Conservation (phyloP, 1,284 basidiomycete species). For the Ceratobasidium sp. region DNA sequence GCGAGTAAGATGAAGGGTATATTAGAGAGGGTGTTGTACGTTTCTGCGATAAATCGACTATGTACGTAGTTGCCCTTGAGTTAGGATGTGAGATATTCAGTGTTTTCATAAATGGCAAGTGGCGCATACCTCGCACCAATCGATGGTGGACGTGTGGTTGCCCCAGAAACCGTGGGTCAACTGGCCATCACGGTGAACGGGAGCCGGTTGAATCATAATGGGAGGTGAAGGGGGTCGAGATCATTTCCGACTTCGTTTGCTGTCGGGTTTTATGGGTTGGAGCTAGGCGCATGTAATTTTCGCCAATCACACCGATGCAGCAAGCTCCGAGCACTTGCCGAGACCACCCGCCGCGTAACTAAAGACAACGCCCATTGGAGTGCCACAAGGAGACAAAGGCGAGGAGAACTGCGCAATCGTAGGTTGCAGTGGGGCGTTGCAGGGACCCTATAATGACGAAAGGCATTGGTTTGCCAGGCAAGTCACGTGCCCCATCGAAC, state of each 20-base stretch:
- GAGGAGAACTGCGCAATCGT: background rate
- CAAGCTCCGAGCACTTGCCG: constrained; percentile 31
- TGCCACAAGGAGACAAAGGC: background rate
- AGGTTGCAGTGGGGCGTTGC: background rate
- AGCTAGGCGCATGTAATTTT: background rate
- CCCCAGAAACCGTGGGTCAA: constrained; percentile 44
- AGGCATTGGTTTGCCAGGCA: no score
- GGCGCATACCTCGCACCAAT: constrained; percentile 47
- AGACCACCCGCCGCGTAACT: constrained; percentile 34
- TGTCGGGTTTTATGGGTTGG: constrained; percentile 15
- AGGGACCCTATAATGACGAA: no score
- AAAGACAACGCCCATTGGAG: background rate
- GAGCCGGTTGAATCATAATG: constrained; percentile 36
- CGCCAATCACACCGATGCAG: constrained; percentile 38
- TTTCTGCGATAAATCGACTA: constrained; percentile 46
- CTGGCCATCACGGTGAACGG: constrained; percentile 36
- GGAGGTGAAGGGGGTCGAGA: constrained; percentile 3
- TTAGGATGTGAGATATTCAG: background rate
- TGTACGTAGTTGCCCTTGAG: constrained; percentile 46
- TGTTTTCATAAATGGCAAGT: background rate
- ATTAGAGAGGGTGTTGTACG: constrained; percentile 48
- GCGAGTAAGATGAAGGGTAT: constrained; percentile 47
- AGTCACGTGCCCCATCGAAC: no score
- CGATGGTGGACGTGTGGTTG: constrained; percentile 46
- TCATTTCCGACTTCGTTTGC: background rate